Base-by-base conservation (phyloP, 176 grass and related monocot genomes). In the Oryza officinalis region DNA sequence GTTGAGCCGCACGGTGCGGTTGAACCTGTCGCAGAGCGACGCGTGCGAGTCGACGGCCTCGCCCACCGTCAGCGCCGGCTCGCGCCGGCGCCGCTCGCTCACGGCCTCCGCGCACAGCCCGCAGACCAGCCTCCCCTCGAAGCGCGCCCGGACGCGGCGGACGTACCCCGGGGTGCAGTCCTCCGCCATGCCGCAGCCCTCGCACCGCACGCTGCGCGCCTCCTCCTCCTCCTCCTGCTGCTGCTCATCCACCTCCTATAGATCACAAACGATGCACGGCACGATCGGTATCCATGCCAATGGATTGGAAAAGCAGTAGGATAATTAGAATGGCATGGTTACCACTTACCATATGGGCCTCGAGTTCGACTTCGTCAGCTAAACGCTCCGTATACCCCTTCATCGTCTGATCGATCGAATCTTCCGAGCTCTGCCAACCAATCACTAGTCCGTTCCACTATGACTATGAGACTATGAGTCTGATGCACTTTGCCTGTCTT, bases 71-170 rank as follows among this genome's bases (percentile, higher is more conserved):
- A 73, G 35, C 44, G 71, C 60, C 66, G 65, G 57, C 14, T 76
- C 78, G 72, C 83, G 35, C 69, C 72, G 65, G 50, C 67, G 75
- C 60, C 38, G 73, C 80, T 87, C 89, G 59, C 78, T 74, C 71
- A 91, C 75, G 13, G 89, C 89, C 80, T 91, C 89, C 12, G 75
- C 28, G 45, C 89, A 91, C 15, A 91, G 75, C 8, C 89, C 89
- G 67, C 89, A 91, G 25, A 91, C 46, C 89, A 80, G 84, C 66
- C 41, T 67, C 31, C 84, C 89, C 1, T 33, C 30, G 86, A 91
- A 91, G 31, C 40, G 66, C 63, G 54, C 85, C 13, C 85, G 72
- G 12, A 73, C 43, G 41, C 71, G 13, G 25, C 57, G 5, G 8
- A 61, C 5, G 57, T 61, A 61, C 8, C 57, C 22, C 57, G 57